Percentiles rank a stretch among this genome's conserved stretches.
Conservation (phyloP, 768 basidiomycete genomes). For the Leccinum disarticulatum region DNA sequence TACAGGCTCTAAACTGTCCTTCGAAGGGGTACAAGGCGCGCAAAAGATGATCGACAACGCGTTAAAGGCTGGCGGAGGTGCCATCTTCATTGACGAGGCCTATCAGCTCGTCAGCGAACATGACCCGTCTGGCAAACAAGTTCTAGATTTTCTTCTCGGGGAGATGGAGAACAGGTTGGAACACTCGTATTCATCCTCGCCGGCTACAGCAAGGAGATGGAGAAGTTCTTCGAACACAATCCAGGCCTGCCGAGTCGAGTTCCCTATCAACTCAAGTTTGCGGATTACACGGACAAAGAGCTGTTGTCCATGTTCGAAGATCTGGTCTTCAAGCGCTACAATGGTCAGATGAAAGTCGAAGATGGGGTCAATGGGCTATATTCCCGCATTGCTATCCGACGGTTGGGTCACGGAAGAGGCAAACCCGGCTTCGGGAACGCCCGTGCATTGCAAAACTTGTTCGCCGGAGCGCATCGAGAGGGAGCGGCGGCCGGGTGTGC, state of each 20-base stretch:
- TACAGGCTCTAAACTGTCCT: slow-evolving; percentile 58
- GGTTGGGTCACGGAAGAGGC: slow-evolving; percentile 61
- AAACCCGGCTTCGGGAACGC: slow-evolving; percentile 68
- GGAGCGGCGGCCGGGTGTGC: slow-evolving; percentile 40
- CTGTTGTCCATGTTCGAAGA: slow-evolving; percentile 54
- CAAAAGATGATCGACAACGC: slow-evolving; percentile 54
- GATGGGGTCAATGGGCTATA: slow-evolving; percentile 57
- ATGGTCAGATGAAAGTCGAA: slow-evolving; percentile 55
- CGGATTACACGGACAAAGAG: slow-evolving; percentile 61
- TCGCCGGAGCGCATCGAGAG: slow-evolving; percentile 43
- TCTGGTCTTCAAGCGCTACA: slow-evolving; percentile 44
- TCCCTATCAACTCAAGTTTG: slow-evolving; percentile 57
- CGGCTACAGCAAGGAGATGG: slow-evolving; percentile 73
- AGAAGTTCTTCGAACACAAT: slow-evolving; percentile 76
- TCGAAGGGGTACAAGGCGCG: slow-evolving; percentile 53
- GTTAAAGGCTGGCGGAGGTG: slow-evolving; percentile 57
- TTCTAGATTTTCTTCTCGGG: slow-evolving; percentile 68
- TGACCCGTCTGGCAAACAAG: slow-evolving; percentile 51
- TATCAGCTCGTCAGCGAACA: slow-evolving; percentile 55
- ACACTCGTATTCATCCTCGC: slow-evolving; percentile 70
- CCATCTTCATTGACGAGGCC: slow-evolving; percentile 73
- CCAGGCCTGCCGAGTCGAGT: slow-evolving; percentile 69
- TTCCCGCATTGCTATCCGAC: slow-evolving; percentile 54
- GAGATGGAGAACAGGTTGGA: slow-evolving; percentile 76
- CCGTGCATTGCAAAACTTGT: slow-evolving; percentile 55